Evolutionary conservation across 495 filamentous ascomycete genomes (phyloP).

Genomic region (Jackrogersella multiformis): DNA sequence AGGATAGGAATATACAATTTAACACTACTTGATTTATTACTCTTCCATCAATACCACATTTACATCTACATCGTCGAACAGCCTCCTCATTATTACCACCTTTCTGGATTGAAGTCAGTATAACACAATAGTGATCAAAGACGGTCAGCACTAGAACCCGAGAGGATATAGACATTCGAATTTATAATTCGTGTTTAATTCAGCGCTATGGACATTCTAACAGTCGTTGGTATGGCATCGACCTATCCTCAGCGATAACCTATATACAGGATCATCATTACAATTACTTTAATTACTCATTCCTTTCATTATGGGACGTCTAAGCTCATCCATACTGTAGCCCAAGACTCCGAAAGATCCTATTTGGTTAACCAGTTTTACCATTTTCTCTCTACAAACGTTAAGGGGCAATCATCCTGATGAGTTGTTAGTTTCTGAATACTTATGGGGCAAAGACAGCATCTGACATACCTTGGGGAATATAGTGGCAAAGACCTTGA

Average conservation of each 20-base stretch:
- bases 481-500: constrained; percentile 98
- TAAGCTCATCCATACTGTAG: constrained; percentile 1
- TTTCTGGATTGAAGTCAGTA: too few species aligned
- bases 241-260: constrained; percentile 29
- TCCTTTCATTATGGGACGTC: constrained; percentile 19
- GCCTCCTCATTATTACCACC: too few species aligned
- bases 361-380: constrained; percentile 23
- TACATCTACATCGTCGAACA: too few species aligned
- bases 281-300: constrained; percentile 42
- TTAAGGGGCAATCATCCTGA: constrained; percentile 73
- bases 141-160: too few species aligned
- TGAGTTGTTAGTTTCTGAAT: constrained; percentile 39
- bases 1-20: too few species aligned
- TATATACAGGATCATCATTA: constrained; percentile 47
- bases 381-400: constrained; percentile 63
- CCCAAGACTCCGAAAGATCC: background rate
- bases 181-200: too few species aligned
- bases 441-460: background rate
- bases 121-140: too few species aligned
- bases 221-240: constrained; percentile 11
- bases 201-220: constrained; percentile 29
- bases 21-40: too few species aligned
- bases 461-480: constrained; percentile 85
- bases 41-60: too few species aligned
- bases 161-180: too few species aligned